A percentile compares a stretch with the other conserved stretches of the same genome.
Conservation (phyloP, 352 stramenopile genomes). For the Phytophthora citricola region DNA sequence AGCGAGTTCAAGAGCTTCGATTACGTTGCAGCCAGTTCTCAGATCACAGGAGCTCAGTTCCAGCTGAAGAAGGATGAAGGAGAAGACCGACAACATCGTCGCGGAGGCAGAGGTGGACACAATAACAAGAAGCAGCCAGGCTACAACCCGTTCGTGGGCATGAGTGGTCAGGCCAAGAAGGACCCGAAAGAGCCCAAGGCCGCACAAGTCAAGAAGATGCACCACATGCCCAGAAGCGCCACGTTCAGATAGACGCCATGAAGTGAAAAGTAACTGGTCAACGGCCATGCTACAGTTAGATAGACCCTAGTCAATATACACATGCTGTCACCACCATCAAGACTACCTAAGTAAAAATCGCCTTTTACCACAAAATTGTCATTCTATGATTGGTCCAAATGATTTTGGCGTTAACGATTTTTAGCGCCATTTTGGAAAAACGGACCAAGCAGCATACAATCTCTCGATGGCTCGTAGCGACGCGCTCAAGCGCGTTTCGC, state of each 20-base stretch:
- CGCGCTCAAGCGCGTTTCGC: conserved; percentile 29
- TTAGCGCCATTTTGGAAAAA: conserved; percentile 35
- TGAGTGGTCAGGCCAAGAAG: conserved; percentile 48
- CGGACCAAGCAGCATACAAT: conserved; percentile 20
- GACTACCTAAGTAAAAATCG: neutral
- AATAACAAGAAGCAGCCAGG: conserved; percentile 50
- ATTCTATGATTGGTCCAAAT: conserved; percentile 17
- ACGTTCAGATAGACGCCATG: conserved; percentile 72
- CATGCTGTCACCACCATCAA: conserved; percentile 10
- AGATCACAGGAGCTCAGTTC: conserved; percentile 55
- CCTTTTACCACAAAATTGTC: neutral
- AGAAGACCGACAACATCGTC: conserved; percentile 13
- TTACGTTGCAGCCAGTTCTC: conserved; percentile 55
- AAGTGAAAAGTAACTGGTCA: neutral
- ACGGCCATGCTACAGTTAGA: conserved; percentile 15
- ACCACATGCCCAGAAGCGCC: conserved; percentile 86
- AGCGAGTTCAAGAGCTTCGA: conserved; percentile 55
- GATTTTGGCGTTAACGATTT: neutral
- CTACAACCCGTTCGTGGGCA: conserved; percentile 85
- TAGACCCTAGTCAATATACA: conserved; percentile 19
- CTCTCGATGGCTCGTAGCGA: conserved; percentile 35
- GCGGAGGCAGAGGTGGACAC: conserved; percentile 27
- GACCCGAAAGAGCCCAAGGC: conserved; percentile 34
- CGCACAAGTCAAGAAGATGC: conserved; percentile 75
- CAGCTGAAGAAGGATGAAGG: conserved; percentile 50